Evolutionary conservation across 2,329 filamentous ascomycete species (phyloP).

Genomic region (Exophiala calicioides): DNA sequence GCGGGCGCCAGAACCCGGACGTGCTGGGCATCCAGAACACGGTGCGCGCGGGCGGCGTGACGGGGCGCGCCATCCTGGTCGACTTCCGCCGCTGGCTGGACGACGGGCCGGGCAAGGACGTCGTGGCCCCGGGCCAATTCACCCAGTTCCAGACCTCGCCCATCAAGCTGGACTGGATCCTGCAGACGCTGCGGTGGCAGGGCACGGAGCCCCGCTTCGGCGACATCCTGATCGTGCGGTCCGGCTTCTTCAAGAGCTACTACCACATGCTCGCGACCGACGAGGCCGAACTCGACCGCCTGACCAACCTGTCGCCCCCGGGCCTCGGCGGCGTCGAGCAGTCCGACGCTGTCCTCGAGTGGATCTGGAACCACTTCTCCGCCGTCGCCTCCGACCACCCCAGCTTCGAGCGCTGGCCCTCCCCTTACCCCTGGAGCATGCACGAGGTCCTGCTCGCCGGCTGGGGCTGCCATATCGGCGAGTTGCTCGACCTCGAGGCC

Average conservation of each 20-base stretch:
- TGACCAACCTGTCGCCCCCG: slow-evolving; percentile 25
- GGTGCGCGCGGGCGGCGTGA: slow-evolving; percentile 42
- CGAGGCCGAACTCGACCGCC: slow-evolving; percentile 24
- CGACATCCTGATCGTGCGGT: slow-evolving; percentile 35
- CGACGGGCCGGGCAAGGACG: slow-evolving; percentile 34
- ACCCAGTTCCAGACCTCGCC: slow-evolving; percentile 41
- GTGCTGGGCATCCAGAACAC: slow-evolving; percentile 36
- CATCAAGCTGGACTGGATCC: slow-evolving; percentile 33
- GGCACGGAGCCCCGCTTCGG: slow-evolving; percentile 31
- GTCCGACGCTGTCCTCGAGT: slow-evolving; percentile 36
- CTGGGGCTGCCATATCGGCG: slow-evolving; percentile 36
- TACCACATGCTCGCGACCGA: slow-evolving; percentile 19
- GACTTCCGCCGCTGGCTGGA: slow-evolving; percentile 47
- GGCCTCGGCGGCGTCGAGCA: slow-evolving; percentile 37
- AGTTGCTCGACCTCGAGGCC: slow-evolving; percentile 43
- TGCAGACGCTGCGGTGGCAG: slow-evolving; percentile 28
- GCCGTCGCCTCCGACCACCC: slow-evolving; percentile 39
- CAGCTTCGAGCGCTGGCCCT: slow-evolving; percentile 35
- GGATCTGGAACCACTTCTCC: slow-evolving; percentile 41
- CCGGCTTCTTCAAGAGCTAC: slow-evolving; percentile 33
- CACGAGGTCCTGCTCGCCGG: slow-evolving; percentile 36
- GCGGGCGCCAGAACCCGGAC: slow-evolving; percentile 23
- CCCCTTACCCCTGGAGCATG: slow-evolving; percentile 29
- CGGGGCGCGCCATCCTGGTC: slow-evolving; percentile 51
- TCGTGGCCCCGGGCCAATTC: slow-evolving; percentile 21